Evolutionary conservation across 2,329 filamentous ascomycete genomes (phyloP), one percentile per base, ranked within the genome.

Genomic region (Paecilomyces dactylethromorphus): DNA sequence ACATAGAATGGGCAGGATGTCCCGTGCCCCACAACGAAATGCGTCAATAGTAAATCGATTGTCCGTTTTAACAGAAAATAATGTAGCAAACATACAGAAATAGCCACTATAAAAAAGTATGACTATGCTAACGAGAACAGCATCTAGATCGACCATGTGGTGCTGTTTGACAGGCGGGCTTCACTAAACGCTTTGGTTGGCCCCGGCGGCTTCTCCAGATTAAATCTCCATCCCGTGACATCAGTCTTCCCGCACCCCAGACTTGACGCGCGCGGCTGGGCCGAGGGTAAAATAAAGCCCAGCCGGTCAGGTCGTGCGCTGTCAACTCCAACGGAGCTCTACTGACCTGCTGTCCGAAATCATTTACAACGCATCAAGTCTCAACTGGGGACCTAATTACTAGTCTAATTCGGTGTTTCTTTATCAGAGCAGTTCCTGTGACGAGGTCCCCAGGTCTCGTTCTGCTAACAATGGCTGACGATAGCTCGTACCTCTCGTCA

Each of bases 261-360:
- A 70, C 66, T 67, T 56, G 54, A 56, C 53, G 50, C 50, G 50
- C 21, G 50, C 35, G 64, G 57, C 63, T 59, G 69, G 70, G 67
- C 70, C 70, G 70, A 72, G 70, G 70, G 67, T 70, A 69, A 70
- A 68, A 60, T 64, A 63, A 64, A 68, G 64, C 65, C 63, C 55
- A 55, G 56, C 56, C 49, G 21, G 49, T 8, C 18, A 45, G 18
- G 3, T 45, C 35, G 12, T n/a, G 18, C 49, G 18, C 49, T 61
- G 55, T 59, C 57, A 55, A 35, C 21, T 15, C 51, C 55, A 49
- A 56, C 54, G 35, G 21, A 62, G 56, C 57, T 56, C 29, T 21
- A 45, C 24, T 26, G 24, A 45, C 35, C 4, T 13, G 7, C 50
- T 52, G 11, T 24, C 50, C 29, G 3, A 21, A 12, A 5, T 29